phyloP scores from a whole-genome alignment of 805 yeast genomes.

The Kodamaea leandrae region DNA sequence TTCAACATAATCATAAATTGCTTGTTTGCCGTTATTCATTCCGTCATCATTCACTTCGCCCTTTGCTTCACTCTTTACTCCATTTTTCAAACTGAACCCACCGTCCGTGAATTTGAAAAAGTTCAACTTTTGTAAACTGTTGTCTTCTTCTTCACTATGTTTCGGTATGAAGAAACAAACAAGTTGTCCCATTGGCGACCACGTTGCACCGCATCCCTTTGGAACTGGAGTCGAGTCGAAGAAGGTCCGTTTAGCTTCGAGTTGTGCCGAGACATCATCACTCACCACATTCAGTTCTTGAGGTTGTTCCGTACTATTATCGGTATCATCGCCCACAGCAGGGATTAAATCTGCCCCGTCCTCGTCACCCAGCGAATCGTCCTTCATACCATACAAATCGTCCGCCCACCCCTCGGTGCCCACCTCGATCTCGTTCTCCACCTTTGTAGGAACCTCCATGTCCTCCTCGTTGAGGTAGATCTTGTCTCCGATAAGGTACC shows the following conservation, averaged over 20 bases:
- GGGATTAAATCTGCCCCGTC: constrained; percentile 29
- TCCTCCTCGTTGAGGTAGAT: constrained; percentile 42
- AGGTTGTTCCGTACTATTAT: constrained; percentile 2
- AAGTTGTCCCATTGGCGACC: constrained; percentile 76
- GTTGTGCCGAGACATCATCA: constrained; percentile 10
- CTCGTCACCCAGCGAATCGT: not conserved
- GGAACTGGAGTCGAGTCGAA: constrained; percentile 88
- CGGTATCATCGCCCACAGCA: constrained; percentile 37
- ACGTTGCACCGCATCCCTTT: constrained; percentile 87
- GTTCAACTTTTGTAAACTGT: constrained; percentile 48
- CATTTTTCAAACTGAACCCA: too few species aligned
- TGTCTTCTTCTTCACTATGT: constrained; percentile 26
- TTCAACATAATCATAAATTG: too few species aligned
- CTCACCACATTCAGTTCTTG: constrained; percentile 14
- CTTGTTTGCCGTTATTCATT: not conserved
- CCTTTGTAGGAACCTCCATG: constrained; percentile 20
- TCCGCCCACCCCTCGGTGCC: constrained; percentile 45
- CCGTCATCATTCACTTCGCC: not conserved
- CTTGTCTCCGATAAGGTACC: constrained; percentile 80
- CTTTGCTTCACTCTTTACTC: not conserved
- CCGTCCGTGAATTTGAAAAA: constrained; percentile 44
- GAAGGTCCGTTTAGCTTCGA: constrained; percentile 19
- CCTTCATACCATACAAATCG: constrained; percentile 20
- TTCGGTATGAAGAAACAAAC: constrained; percentile 79
- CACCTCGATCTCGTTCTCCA: constrained; percentile 28